Evolutionary conservation across 768 basidiomycete species (phyloP).

Genomic region (Porphyrellus cyaneotinctus): DNA sequence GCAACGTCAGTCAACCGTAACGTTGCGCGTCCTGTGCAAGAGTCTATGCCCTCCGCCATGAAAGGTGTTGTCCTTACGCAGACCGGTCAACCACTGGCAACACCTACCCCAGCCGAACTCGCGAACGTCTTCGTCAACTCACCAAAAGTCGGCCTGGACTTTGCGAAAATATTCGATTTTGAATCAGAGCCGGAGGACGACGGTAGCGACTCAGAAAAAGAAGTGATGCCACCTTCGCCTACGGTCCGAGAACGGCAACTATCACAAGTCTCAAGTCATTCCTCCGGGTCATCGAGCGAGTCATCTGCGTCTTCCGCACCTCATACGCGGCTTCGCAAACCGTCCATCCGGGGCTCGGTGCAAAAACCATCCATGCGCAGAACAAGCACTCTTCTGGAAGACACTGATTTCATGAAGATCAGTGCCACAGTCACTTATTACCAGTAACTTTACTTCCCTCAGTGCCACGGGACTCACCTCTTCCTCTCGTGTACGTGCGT

Average conservation of each 20-base stretch:
- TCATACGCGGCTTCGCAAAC: conserved; percentile 51
- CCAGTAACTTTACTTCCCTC: conserved; percentile 29
- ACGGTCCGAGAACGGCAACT: conserved; percentile 40
- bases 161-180: conserved; percentile 75
- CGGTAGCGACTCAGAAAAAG: conserved; percentile 29
- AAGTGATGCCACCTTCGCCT: conserved; percentile 42
- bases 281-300: conserved; percentile 27
- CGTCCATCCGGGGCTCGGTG: conserved; percentile 48
- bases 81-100: conserved; percentile 70
- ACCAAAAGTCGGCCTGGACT: conserved; percentile 69
- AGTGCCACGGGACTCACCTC: conserved; percentile 33
- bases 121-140: conserved; percentile 63
- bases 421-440: no score
- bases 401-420: no score
- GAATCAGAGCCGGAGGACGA: conserved; percentile 31
- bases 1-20: conserved; percentile 52
- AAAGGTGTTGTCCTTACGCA: conserved; percentile 76
- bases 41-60: conserved; percentile 51
- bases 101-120: conserved; percentile 65
- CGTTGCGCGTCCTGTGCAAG: conserved; percentile 23
- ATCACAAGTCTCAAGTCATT: conserved; percentile 25
- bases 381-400: conserved; percentile 22
- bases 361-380: conserved; percentile 28
- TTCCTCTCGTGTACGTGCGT: conserved; percentile 13
- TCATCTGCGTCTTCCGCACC: conserved; percentile 25